Evolutionary conservation across 2,329 filamentous ascomycete genomes (phyloP), one percentile per base, ranked within the genome.

Genomic region (Cladophialophora bantiana): DNA sequence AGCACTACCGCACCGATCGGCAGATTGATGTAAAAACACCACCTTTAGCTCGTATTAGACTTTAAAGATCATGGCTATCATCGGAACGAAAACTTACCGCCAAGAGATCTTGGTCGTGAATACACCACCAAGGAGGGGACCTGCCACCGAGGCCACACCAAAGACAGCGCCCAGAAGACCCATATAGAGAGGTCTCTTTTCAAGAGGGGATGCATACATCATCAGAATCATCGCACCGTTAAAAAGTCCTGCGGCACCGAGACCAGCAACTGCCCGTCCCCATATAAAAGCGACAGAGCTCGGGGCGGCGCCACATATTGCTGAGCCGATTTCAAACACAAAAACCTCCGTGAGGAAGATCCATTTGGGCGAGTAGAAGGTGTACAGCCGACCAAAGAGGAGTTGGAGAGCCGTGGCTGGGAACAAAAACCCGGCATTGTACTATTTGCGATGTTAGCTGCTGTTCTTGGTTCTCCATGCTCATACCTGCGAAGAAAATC

Each of bases 351-450:
- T 64, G n/a, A 83, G 69, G 59, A 80, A 81, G 4, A 78, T 76
- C 77, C 77, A 80, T 73, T 83, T 83, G 54, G 79, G 73, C 6
- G 77, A 75, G 70, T 78, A 81, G 72, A 80, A 79, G 0, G 76
- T 79, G 70, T 82, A 82, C 1, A 82, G 63, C 68, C 79, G 79
- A 34, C 81, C 82, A 56, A 80, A 81, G 5, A 77, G 74, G 18
- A 82, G 72, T 40, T 79, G 78, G 62, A 83, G 79, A 75, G 66
- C 78, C 13, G 59, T 61, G 1, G 59, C 20, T 9, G 59, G 59
- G 34, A 61, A 50, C 26, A 61, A 32, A 31, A 61, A 61, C 4
- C 45, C 59, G 32, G 59, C 59, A 18, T 61, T 61, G 48, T 61
- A 61, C 59, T 61, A 18, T 54, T 35, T 45, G 6, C n/a, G 26